phyloP scores from a whole-genome alignment of 2,329 filamentous ascomycete genomes.

The Didymella lethalis region DNA sequence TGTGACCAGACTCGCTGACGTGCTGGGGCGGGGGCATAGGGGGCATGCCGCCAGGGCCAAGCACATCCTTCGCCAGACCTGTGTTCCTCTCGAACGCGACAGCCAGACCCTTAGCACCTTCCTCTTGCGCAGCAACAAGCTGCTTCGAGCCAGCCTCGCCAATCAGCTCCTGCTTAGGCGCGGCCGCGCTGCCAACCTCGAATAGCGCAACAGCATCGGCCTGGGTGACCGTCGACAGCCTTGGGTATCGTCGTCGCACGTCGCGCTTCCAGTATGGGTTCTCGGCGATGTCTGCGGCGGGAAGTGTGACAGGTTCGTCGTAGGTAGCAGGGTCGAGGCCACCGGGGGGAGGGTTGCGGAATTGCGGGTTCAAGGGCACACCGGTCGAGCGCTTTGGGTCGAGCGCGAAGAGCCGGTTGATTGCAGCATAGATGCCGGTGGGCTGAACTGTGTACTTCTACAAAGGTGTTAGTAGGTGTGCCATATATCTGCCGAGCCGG shows the following conservation, averaged over 20 bases:
- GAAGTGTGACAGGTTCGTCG: slow-evolving; percentile 82
- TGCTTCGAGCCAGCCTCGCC: slow-evolving; percentile 76
- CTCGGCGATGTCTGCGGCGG: slow-evolving; percentile 87
- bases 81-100: slow-evolving; percentile 74
- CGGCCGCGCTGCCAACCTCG: slow-evolving; percentile 80
- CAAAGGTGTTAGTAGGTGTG: slow-evolving; percentile 7
- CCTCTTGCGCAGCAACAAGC: slow-evolving; percentile 77
- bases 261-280: slow-evolving; percentile 99
- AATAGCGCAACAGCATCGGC: slow-evolving; percentile 85
- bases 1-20: slow-evolving; percentile 63
- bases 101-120: slow-evolving; percentile 75
- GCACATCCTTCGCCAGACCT: slow-evolving; percentile 62
- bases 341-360: slow-evolving; percentile 84
- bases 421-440: slow-evolving; percentile 81
- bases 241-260: slow-evolving; percentile 80
- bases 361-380: slow-evolving; percentile 90
- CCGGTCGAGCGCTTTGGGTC: slow-evolving; percentile 90
- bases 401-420: slow-evolving; percentile 80
- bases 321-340: slow-evolving; percentile 73
- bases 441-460: slow-evolving; percentile 98
- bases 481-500: background rate
- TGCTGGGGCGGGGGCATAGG: slow-evolving; percentile 81
- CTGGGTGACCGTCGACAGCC: slow-evolving; percentile 80
- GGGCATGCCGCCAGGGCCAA: slow-evolving; percentile 81
- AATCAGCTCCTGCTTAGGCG: slow-evolving; percentile 81